Base-by-base conservation (phyloP, 805 yeast genomes). In the Candida saitoana region DNA sequence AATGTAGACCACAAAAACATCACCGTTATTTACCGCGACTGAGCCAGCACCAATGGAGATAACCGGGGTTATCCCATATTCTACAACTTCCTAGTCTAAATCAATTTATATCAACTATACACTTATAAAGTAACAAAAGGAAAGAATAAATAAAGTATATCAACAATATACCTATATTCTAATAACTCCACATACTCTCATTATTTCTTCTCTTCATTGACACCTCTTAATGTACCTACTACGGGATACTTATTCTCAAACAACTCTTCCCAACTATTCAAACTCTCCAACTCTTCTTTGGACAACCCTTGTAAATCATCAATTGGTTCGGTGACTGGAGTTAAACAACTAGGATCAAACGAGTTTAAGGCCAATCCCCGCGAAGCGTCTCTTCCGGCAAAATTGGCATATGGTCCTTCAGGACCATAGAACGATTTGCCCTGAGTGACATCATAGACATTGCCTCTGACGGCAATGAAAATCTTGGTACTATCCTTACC, bases 341-440 rank as follows among this genome's bases (percentile, higher is more conserved):
- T 84, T 19, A 93, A 59, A 72, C 73, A 41, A 70, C 63, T 76
- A 17, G 69, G 49, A 39, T 89, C 97, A 63, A 90, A 91, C 14
- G 95, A 85, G 62, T 89, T 90, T 53, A 77, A 69, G 1, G 96
- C 96, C 42, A 91, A 74, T 0, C 97, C 98, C 49, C 98, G 73
- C 1, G 95, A 84, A 3, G 97, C 97, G 65, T 91, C 98, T 51
- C 87, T 84, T 1, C 98, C 98, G 0, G 97, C 97, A 71, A 91
- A 91, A 57, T 86, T 87, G 34, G 86, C 81, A 64, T 91, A 91
- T 0, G 96, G 96, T 0, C 97, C 97, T 22, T 91, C 87, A 5
- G 98, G 98, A 0, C 98, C 98, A 62, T 91, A 91, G 59, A 91
- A 90, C 36, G 77, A 76, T 49, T 90, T 77, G 0, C 95, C 95